Percentiles rank a stretch among this genome's conserved stretches.
Evolutionary conservation across 2,329 filamentous ascomycete genomes (phyloP).

Genomic region (Apiospora arundinis): DNA sequence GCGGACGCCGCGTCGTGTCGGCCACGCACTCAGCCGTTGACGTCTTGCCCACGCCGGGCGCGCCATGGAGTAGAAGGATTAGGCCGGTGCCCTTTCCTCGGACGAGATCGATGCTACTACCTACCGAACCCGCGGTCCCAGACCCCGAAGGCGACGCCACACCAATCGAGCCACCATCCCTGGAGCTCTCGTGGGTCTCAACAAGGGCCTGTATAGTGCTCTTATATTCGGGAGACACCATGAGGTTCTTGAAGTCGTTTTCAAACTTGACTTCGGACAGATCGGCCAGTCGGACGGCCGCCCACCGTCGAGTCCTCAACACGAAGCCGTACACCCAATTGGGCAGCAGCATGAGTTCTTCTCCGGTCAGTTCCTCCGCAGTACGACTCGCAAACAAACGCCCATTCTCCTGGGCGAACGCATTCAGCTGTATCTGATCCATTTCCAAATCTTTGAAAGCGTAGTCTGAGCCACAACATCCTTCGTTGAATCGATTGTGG

Average conservation of each 20-base stretch:
- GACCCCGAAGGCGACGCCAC: no score
- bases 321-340: not conserved
- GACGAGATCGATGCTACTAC: not conserved
- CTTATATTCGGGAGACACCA: not conserved
- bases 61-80: constrained; percentile 10
- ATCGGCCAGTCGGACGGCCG: not conserved
- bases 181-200: not conserved
- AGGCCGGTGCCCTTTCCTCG: not conserved
- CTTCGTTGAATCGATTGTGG: not conserved
- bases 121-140: not conserved
- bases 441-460: not conserved
- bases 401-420: not conserved
- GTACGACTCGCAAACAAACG: not conserved
- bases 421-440: not conserved
- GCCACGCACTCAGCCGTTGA: constrained; percentile 6
- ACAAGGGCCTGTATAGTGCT: not conserved
- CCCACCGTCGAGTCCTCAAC: not conserved
- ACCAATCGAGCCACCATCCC: not conserved
- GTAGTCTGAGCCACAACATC: not conserved
- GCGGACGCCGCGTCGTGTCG: not conserved
- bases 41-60: constrained; percentile 8
- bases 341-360: not conserved
- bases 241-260: not conserved
- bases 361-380: not conserved
- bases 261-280: not conserved